phyloP scores from a whole-genome alignment of 441 rosid species.

The Pelargonium fulgidum region DNA sequence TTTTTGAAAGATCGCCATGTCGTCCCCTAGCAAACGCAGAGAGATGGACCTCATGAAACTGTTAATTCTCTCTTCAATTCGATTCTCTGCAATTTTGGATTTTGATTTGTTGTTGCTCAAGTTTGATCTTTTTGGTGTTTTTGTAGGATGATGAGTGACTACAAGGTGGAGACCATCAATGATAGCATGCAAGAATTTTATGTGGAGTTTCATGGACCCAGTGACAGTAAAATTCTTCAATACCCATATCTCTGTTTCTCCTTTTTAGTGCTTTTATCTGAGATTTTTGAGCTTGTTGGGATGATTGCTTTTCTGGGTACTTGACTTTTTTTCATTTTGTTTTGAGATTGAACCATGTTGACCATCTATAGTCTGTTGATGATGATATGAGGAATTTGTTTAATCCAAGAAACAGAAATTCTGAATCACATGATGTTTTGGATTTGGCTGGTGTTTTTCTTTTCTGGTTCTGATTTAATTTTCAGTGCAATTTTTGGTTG shows the following conservation, averaged over 20 bases:
- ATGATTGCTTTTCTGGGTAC: conserved; percentile 10
- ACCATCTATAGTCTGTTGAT: neutral
- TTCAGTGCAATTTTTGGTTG: neutral
- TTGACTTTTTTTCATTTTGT: neutral
- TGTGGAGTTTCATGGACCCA: conserved; percentile 71
- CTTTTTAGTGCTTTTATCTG: conserved; percentile 10
- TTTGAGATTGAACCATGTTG: conserved; percentile 11
- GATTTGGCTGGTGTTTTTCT: neutral
- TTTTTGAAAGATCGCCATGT: conserved; percentile 26
- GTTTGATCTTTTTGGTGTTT: neutral
- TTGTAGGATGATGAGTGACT: conserved; percentile 69
- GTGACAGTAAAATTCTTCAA: conserved; percentile 43
- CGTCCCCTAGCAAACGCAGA: conserved; percentile 71
- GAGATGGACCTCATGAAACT: conserved; percentile 76
- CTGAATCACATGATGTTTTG: neutral
- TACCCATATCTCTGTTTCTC: conserved; percentile 19
- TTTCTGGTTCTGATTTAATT: neutral
- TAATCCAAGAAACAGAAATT: conserved; percentile 6
- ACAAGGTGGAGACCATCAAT: conserved; percentile 71
- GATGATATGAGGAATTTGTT: conserved; percentile 7
- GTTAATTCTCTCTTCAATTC: conserved; percentile 23
- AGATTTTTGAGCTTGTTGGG: conserved; percentile 15
- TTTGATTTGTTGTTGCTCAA: conserved; percentile 18
- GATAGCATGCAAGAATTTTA: conserved; percentile 70
- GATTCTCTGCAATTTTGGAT: conserved; percentile 14